Conservation (phyloP, 352 stramenopile species). For the Phytophthora brassicae region DNA sequence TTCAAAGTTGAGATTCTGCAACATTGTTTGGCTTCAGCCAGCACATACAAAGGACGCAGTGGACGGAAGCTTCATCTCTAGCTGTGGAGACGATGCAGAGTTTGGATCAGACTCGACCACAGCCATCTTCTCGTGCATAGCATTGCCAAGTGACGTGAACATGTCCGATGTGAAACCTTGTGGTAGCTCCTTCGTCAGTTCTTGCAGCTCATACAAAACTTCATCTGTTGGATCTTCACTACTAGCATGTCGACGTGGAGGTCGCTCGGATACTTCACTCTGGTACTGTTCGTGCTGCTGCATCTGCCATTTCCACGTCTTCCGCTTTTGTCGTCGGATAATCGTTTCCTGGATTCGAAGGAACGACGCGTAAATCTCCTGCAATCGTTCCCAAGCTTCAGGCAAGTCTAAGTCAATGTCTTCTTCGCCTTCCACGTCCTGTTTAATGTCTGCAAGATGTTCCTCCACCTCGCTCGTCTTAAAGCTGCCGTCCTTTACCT, state of each 20-base stretch:
- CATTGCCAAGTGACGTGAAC: conserved; percentile 61
- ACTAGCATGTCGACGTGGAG: conserved; percentile 23
- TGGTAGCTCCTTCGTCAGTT: conserved; percentile 45
- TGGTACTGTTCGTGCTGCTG: conserved; percentile 24
- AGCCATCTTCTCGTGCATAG: conserved; percentile 41
- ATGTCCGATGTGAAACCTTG: conserved; percentile 63
- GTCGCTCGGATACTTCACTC: conserved; percentile 3
- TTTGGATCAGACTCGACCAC: conserved; percentile 12
- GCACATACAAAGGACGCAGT: not conserved
- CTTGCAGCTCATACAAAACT: conserved; percentile 37
- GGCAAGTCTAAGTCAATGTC: conserved; percentile 17
- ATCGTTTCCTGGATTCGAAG: conserved; percentile 41
- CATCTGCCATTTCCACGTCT: conserved; percentile 19
- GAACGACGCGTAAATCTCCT: conserved; percentile 50
- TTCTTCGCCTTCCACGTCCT: conserved; percentile 27
- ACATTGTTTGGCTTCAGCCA: conserved; percentile 15
- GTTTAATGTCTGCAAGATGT: conserved; percentile 30
- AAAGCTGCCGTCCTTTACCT: conserved; percentile 36
- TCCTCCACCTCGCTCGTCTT: conserved; percentile 26
- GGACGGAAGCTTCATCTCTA: conserved; percentile 8
- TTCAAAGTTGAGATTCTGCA: conserved; percentile 5
- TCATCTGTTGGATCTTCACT: conserved; percentile 26
- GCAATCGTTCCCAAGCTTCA: conserved; percentile 33
- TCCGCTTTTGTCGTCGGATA: conserved; percentile 25
- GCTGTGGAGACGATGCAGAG: conserved; percentile 7